These are phyloP conservation scores for Penicillium bovifimosum DNA, from an alignment of 495 filamentous ascomycete genomes.

Conservation along the genomic window DNA sequence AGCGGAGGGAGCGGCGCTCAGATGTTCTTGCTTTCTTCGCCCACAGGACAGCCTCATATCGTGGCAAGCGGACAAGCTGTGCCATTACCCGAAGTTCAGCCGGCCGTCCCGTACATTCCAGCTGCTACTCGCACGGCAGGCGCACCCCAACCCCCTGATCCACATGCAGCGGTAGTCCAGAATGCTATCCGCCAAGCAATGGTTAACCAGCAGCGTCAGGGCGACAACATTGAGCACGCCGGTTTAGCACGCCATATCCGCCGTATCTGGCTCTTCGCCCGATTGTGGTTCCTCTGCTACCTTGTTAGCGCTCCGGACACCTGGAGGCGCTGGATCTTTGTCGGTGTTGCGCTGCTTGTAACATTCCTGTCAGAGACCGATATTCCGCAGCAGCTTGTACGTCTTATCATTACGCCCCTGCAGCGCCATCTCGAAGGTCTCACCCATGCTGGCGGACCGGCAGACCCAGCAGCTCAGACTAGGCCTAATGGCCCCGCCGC, in stretches of 20 bases:
- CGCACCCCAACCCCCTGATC: slow-evolving; percentile 16
- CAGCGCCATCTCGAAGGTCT: slow-evolving; percentile 67
- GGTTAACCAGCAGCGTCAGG: slow-evolving; percentile 30
- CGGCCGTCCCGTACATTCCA: neutral
- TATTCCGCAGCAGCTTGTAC: slow-evolving; percentile 51
- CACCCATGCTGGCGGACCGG: slow-evolving; percentile 46
- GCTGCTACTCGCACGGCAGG: slow-evolving; percentile 35
- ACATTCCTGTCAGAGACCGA: slow-evolving; percentile 64
- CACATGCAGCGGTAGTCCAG: slow-evolving; percentile 24
- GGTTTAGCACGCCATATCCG: slow-evolving; percentile 48
- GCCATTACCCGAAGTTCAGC: neutral
- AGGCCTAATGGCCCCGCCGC: slow-evolving; percentile 1
- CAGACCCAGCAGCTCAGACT: slow-evolving; percentile 25
- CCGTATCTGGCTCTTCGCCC: slow-evolving; percentile 71
- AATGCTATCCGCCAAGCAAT: slow-evolving; percentile 39
- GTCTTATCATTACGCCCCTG: slow-evolving; percentile 55
- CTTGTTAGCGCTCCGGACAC: slow-evolving; percentile 69
- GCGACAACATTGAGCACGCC: slow-evolving; percentile 39
- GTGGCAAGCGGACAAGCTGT: neutral
- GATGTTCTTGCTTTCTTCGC: neutral
- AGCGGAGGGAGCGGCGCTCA: neutral
- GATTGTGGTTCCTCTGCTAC: slow-evolving; percentile 71
- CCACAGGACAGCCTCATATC: neutral
- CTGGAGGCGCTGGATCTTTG: slow-evolving; percentile 62
- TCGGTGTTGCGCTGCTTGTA: slow-evolving; percentile 52